Evolutionary conservation across 176 grass and related monocot genomes (phyloP), one percentile per base, ranked within the genome.

Genomic region (Avena eriantha): DNA sequence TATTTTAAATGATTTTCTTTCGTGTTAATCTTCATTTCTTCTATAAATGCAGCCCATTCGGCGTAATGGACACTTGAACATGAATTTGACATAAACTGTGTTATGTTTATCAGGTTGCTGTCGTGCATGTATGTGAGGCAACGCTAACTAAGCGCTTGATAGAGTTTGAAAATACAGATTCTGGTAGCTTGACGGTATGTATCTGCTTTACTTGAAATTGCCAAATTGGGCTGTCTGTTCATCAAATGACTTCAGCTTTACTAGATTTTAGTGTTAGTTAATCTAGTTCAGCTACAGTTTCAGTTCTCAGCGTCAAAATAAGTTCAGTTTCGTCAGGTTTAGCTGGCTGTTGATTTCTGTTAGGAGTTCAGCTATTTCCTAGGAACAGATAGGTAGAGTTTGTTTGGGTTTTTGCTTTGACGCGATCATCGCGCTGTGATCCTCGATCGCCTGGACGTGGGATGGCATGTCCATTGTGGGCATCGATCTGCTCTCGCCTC

Each of bases 81-180:
- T 46, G 10, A 11, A 23, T 64, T 64, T 49, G 51, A 65, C 55
- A 55, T 18, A 76, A 70, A 19, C 2, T 79, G 15, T 86, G 79
- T 75, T 86, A 87, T 86, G 50, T 79, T 92, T 90, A 50, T 79
- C 82, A 98, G 93, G 93, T 94, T 48, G 73, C 86, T 68, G 90
- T 98, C 80, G 96, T 95, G 55, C 96, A 98, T 84, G 81, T 98
- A 12, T 98, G 93, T 66, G 96, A 98, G 82, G 88, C 93, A 79
- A 98, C 96, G 29, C 80, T 98, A 76, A 98, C 93, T 35, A 98
- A 94, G 88, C 91, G 96, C 48, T 82, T 98, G 74, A 89, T 98
- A 55, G 96, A 98, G 82, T 98, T 98, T 80, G 96, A 98, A 84
- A 95, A 91, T 83, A 98, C 93, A 21, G 92, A 98, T 64, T 95